Evolutionary conservation across 495 filamentous ascomycete species (phyloP).

Genomic region (Cercophora newfieldiana): DNA sequence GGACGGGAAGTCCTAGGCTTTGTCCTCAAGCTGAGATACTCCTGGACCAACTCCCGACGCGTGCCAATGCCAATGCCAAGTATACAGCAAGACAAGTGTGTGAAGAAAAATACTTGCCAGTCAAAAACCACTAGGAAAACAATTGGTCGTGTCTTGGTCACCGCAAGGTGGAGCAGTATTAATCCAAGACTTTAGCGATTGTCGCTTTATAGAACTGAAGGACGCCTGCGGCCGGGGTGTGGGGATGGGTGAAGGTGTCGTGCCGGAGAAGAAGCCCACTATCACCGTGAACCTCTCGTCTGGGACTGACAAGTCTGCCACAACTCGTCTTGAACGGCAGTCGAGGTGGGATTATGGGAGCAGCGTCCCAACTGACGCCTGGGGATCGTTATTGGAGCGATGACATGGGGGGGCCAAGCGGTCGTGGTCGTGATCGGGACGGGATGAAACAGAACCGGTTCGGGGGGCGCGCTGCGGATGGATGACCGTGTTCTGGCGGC

Average conservation of each 20-base stretch:
- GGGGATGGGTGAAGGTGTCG: constrained; percentile 28
- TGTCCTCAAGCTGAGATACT: neutral
- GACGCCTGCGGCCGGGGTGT: constrained; percentile 55
- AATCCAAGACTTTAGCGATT: constrained; percentile 36
- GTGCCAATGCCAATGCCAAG: neutral
- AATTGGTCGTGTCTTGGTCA: constrained; percentile 1
- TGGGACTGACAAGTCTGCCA: constrained; percentile 29
- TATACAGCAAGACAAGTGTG: neutral
- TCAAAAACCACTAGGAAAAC: constrained; percentile 5
- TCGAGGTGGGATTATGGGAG: constrained; percentile 21
- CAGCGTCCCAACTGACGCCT: constrained; percentile 36
- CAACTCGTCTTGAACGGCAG: constrained; percentile 25
- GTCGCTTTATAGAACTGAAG: constrained; percentile 48
- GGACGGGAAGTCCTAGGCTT: neutral
- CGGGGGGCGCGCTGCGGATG: neutral
- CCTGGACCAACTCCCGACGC: neutral
- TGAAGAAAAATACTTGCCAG: neutral
- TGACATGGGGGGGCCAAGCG: constrained; percentile 29
- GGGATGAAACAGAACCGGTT: constrained; percentile 10
- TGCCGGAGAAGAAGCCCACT: constrained; percentile 49
- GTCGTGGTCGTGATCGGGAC: constrained; percentile 4
- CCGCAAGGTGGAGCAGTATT: neutral
- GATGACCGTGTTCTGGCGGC: neutral
- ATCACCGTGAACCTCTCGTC: constrained; percentile 47
- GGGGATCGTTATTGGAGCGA: constrained; percentile 31